These are phyloP conservation scores for Aureobasidium namibiae DNA, from an alignment of 2,329 filamentous ascomycete genomes.

Conservation along the genomic window DNA sequence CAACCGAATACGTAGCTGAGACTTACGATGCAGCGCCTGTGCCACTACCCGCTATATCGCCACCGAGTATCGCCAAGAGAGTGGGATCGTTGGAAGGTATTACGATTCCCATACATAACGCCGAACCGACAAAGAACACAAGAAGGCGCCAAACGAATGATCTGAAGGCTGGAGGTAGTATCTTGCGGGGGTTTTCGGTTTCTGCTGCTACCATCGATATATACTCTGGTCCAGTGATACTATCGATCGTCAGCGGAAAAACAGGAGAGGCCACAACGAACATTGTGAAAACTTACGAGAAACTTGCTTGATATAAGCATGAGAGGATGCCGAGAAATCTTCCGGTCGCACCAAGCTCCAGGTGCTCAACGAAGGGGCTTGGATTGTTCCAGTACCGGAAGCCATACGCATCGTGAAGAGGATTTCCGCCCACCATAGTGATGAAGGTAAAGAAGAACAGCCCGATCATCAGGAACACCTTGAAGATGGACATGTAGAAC, in stretches of 20 bases:
- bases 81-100: conserved; percentile 25
- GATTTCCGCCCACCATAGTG: conserved; percentile 29
- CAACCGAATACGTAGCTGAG: neutral
- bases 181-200: conserved; percentile 35
- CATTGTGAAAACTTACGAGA: conserved; percentile 21
- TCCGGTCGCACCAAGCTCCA: conserved; percentile 23
- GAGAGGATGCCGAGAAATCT: conserved; percentile 28
- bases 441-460: conserved; percentile 34
- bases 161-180: conserved; percentile 42
- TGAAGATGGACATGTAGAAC: conserved; percentile 46
- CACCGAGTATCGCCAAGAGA: conserved; percentile 21
- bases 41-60: conserved; percentile 17
- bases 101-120: conserved; percentile 37
- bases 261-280: conserved; percentile 19
- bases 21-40: conserved; percentile 25
- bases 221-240: conserved; percentile 31
- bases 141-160: conserved; percentile 39
- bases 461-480: conserved; percentile 38
- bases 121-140: conserved; percentile 39
- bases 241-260: neutral
- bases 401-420: conserved; percentile 28
- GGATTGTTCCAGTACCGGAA: conserved; percentile 37
- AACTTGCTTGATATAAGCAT: conserved; percentile 30
- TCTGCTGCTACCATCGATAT: conserved; percentile 42
- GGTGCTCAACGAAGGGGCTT: conserved; percentile 21